Evolutionary conservation across 108 stramenopile genomes (phyloP).

Genomic region (Nitzschia inconspicua): DNA sequence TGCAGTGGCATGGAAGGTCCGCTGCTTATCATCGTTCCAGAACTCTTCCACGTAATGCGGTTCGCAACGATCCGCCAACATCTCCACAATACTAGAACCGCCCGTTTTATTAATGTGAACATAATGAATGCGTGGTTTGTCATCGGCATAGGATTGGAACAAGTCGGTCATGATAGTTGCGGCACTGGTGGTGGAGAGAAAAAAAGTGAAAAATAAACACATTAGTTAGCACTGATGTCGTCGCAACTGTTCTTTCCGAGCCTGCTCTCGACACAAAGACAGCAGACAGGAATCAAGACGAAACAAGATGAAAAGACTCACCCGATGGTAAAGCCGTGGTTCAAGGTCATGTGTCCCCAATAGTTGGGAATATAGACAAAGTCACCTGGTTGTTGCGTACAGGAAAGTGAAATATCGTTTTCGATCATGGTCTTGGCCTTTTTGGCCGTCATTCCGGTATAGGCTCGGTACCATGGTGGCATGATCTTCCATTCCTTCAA

Average conservation of each 20-base stretch:
- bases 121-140: constrained; percentile 1
- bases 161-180: not conserved
- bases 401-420: constrained; percentile 4
- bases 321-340: constrained; percentile 27
- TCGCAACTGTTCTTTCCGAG: too few relatives aligned
- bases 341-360: constrained; percentile 25
- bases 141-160: not conserved
- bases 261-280: too few relatives aligned
- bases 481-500: constrained; percentile 17
- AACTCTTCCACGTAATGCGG: not conserved
- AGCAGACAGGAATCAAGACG: too few relatives aligned
- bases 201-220: too few relatives aligned
- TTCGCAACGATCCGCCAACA: constrained; percentile 10
- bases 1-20: constrained; percentile 8
- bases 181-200: too few relatives aligned
- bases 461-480: constrained; percentile 11
- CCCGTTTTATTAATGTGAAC: constrained; percentile 31
- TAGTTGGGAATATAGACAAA: constrained; percentile 21
- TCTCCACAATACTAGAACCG: constrained; percentile 5
- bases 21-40: constrained; percentile 5
- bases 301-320: too few relatives aligned
- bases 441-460: constrained; percentile 12
- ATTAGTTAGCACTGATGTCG: too few relatives aligned
- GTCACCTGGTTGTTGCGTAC: constrained; percentile 17
- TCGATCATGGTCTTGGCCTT: not conserved